Evolutionary conservation across 2,329 filamentous ascomycete genomes (phyloP).

Genomic region (Aspergillus terreus): DNA sequence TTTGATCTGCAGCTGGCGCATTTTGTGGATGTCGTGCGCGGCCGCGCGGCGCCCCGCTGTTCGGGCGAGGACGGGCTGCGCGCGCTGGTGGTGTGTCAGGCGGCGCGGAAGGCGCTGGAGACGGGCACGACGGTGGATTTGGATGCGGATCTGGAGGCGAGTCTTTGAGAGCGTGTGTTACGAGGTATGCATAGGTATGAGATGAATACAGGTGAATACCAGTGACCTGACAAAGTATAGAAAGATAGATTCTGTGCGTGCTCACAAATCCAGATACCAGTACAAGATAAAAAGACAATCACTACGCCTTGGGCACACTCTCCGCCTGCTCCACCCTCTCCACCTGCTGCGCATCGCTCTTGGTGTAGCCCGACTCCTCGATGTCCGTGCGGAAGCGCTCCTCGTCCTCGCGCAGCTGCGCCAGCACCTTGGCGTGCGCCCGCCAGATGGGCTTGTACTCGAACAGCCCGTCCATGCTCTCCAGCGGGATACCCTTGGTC

Average conservation of each 20-base stretch:
- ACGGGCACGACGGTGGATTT: conserved; percentile 34
- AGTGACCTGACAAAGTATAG: too few relatives aligned
- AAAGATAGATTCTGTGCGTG: too few relatives aligned
- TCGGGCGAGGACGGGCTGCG: conserved; percentile 48
- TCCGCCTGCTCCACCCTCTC: conserved; percentile 12
- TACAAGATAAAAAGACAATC: not conserved
- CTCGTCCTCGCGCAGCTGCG: conserved; percentile 32
- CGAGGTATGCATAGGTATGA: not conserved
- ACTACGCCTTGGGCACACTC: conserved; percentile 1
- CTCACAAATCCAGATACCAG: not conserved
- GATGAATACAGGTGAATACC: too few relatives aligned
- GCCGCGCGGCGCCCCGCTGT: conserved; percentile 44
- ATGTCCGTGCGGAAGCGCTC: conserved; percentile 28
- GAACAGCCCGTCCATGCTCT: conserved; percentile 62
- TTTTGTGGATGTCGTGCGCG: conserved; percentile 49
- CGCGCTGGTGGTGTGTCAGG: conserved; percentile 52
- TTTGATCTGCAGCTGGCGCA: conserved; percentile 54
- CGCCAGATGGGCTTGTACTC: conserved; percentile 33
- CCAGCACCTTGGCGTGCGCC: conserved; percentile 32
- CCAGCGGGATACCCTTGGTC: conserved; percentile 63
- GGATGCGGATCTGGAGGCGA: conserved; percentile 3
- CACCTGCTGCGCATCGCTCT: conserved; percentile 9
- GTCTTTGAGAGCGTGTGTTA: not conserved
- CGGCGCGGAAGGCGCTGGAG: conserved; percentile 45
- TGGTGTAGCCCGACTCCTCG: conserved; percentile 13